Percentiles rank a stretch among this genome's conserved stretches.
These are phyloP conservation scores for Apiotrichum laibachii DNA, from an alignment of 1,284 basidiomycete species.

Conservation along the genomic window DNA sequence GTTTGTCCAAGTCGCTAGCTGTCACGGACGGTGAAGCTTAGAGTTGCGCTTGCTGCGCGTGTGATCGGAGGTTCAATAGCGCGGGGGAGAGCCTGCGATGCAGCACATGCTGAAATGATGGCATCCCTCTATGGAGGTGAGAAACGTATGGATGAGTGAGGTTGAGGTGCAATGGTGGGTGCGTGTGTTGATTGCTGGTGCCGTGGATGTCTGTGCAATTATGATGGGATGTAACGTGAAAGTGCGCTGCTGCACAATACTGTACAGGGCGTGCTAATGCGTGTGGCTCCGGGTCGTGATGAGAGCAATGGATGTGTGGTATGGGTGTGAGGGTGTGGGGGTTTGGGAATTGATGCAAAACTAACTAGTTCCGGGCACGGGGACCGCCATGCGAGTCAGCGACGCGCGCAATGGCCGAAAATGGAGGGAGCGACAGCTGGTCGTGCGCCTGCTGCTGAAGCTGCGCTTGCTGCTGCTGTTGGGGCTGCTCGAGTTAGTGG, in stretches of 20 bases:
- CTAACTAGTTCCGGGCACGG: not conserved
- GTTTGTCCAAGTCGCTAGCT: no score
- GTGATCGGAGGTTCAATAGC: no score
- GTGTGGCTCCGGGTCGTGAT: not conserved
- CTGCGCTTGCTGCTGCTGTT: slow-evolving; percentile 4
- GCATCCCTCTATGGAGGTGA: no score
- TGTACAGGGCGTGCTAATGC: not conserved
- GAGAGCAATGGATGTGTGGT: no score
- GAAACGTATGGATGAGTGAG: no score
- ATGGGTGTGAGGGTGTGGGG: not conserved
- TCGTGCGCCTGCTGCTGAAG: slow-evolving; percentile 22
- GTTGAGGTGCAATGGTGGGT: no score
- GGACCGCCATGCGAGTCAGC: slow-evolving; percentile 5
- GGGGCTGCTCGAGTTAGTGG: slow-evolving; percentile 11
- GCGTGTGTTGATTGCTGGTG: no score
- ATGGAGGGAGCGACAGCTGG: slow-evolving; percentile 48
- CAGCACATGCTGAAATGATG: no score
- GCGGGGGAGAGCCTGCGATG: no score
- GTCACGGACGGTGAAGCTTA: no score
- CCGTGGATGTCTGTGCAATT: not conserved
- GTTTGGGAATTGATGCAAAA: not conserved
- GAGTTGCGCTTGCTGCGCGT: no score
- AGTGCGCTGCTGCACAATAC: not conserved
- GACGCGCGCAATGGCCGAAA: slow-evolving; percentile 54
- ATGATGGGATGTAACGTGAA: not conserved